Base-by-base conservation (phyloP, 2,329 filamentous ascomycete genomes). In the Ophiostoma himal-ulmi region DNA sequence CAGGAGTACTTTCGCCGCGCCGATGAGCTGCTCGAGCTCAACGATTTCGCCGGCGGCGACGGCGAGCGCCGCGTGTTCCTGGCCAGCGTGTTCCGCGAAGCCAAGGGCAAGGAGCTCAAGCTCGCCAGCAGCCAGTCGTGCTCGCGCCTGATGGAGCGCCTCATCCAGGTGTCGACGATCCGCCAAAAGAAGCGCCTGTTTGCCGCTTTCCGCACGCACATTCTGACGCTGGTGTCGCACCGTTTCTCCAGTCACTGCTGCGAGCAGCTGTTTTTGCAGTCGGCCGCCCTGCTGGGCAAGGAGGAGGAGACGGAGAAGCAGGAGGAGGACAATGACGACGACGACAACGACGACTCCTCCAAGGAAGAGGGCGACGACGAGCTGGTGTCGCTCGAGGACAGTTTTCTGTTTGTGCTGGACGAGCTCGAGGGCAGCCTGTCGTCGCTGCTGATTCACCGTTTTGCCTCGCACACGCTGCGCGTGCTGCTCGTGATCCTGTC, bases 211-310 rank as follows among this genome's bases (percentile, higher is more conserved):
- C 89, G 84, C 26, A 89, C 91, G 44, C 92, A 98, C 80, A 96
- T 98, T 80, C 83, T 94, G 71, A 90, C 94, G 75, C 86, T 99
- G 37, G 89, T 97, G 68, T 94, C 96, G 78, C 95, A 99, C 81
- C 91, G 95, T 22, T 99, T 99, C 77, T 95, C 95, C 5, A 96
- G 94, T 72, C 95, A 99, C 82, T 98, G 94, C 81, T 97, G 94
- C 78, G 95, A 99, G 81, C 92, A 92, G 36, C 85, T 99, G 41
- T 98, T 99, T 79, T 83, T 94, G 67, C 88, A 91, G 74, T 91
- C 92, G 1, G 94, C 94, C 78, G 74, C 85, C 77, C 64, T 82
- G 80, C 82, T 69, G 78, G 81, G 13, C 78, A 79, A 81, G 2
- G 79, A 81, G 68, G 77, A 83, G 30, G 73, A 70, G 3, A 79